Evolutionary conservation across 192 early-diverging fungal genomes (phyloP), one percentile per base, ranked within the genome.

Genomic region (Dissophora globulifera): DNA sequence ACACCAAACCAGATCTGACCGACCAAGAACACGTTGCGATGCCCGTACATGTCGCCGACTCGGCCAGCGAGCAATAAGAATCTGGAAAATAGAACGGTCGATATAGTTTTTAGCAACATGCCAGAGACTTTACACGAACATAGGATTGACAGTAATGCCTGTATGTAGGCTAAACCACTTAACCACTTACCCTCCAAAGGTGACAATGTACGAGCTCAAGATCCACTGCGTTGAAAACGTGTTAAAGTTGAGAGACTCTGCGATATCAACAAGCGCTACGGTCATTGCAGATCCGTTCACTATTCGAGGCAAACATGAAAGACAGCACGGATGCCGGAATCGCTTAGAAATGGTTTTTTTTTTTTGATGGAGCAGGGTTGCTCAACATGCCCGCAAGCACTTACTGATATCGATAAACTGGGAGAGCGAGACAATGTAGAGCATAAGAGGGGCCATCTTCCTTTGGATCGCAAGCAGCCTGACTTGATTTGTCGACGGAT

Each of bases 21-120:
- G 7, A 23, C 41, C 12, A 75, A 20, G 61, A 72, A 80, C 17
- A 80, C 59, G 1, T 45, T 47, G 15, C 79, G 70, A 22, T 80
- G 71, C 16, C 79, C 79, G 46, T 80, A 80, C 40, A 80, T 57
- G 35, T 80, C 79, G 12, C 79, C 79, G n/a, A 75, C 25, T n/a
- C 71, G 70, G 3, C 79, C 79, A 12, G 70, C 57, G 4, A 74
- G 46, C 15, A 80, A 25, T 6, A 80, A 46, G 50, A 80, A 80
- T 27, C 69, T 74, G 45, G 40, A 22, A 31, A 50, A 52, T 23
- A 42, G 17, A n/a, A n/a, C n/a, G n/a, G n/a, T n/a, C n/a, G n/a
- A n/a, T n/a, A n/a, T n/a, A n/a, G n/a, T n/a, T n/a, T n/a, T n/a
- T n/a, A n/a, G n/a, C n/a, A n/a, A n/a, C n/a, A n/a, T n/a, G n/a